Base-by-base conservation (phyloP, 495 filamentous ascomycete species). In the Penicillium goetzii region DNA sequence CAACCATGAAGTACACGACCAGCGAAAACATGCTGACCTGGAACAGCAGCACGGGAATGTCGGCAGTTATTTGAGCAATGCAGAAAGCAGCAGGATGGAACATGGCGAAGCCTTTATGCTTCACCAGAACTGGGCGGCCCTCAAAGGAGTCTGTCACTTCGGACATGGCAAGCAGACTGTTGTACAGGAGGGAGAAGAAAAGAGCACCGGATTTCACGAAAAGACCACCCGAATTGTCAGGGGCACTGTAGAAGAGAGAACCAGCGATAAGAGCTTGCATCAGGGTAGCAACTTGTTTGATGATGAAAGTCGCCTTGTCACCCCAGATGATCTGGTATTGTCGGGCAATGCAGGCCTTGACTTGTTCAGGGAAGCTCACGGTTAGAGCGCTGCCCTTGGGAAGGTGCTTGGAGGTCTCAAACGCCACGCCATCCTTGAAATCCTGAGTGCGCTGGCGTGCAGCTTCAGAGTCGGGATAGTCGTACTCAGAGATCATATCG, bases 161-260 rank as follows among this genome's bases (percentile, higher is more conserved):
- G 2, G 88, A 82, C 60, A 93, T 80, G 21, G 90, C 87, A 10
- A 92, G 77, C 57, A 93, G 79, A 60, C 85, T 85, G 68, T 91
- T 90, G 75, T 92, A 92, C 32, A 95, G 74, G 4, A 92, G 69
- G 36, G 86, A 82, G 75, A 92, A 91, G 79, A 93, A 93, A n/a
- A 85, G 65, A 17, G 79, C 83, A 64, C 84, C 84, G 10, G 77
- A 80, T 60, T 85, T 85, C 57, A 80, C 68, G 58, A 85, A 86
- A 8, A 85, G 74, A 33, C 84, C 84, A 21, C 60, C 69, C 0
- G 76, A 77, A 40, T 72, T 76, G 26, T 74, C 62, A 0, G 76
- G 73, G 5, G 76, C 71, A 54, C 68, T 69, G 57, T 80, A 81
- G 64, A 80, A 81, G 8, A 77, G 69, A 0, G 77, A 81, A 6